phyloP scores from a whole-genome alignment of 352 stramenopile genomes.

The Globisporangium parvum region DNA sequence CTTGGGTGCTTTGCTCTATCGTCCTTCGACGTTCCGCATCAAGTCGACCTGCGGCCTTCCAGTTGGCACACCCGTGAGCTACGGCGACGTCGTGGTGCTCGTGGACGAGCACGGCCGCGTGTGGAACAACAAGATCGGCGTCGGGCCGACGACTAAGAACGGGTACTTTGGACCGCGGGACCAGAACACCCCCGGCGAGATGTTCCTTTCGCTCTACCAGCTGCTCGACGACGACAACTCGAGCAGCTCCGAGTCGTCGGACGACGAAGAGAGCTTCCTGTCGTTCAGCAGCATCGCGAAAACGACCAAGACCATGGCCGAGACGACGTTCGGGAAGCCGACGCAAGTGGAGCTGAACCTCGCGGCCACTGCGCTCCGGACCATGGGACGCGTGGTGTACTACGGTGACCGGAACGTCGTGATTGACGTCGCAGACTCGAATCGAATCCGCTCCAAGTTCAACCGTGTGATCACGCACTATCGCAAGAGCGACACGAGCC shows the following conservation, averaged over 20 bases:
- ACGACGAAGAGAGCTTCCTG: conserved; percentile 58
- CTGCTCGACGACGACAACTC: conserved; percentile 30
- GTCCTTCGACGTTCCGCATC: conserved; percentile 56
- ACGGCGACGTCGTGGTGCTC: conserved; percentile 79
- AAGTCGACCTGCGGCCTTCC: conserved; percentile 53
- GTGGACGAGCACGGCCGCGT: conserved; percentile 53
- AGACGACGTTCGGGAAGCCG: conserved; percentile 60
- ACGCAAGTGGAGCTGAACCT: conserved; percentile 52
- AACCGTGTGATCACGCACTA: conserved; percentile 81
- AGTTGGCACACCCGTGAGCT: conserved; percentile 61
- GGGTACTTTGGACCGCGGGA: conserved; percentile 74
- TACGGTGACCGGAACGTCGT: conserved; percentile 74
- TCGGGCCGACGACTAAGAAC: conserved; percentile 68
- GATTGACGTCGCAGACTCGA: conserved; percentile 79
- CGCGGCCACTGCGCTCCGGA: conserved; percentile 38
- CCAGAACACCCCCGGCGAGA: conserved; percentile 61
- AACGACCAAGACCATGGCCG: conserved; percentile 57
- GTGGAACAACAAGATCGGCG: conserved; percentile 87
- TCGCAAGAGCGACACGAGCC: conserved; percentile 48
- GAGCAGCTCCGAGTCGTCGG: conserved; percentile 48
- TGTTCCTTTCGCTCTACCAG: conserved; percentile 79
- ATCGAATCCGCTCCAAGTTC: conserved; percentile 76
- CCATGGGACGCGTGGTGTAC: conserved; percentile 67
- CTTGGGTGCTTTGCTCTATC: conserved; percentile 31
- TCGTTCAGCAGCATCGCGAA: conserved; percentile 57